Base-by-base conservation (phyloP, 2,329 filamentous ascomycete genomes). In the Fusarium nurragi region DNA sequence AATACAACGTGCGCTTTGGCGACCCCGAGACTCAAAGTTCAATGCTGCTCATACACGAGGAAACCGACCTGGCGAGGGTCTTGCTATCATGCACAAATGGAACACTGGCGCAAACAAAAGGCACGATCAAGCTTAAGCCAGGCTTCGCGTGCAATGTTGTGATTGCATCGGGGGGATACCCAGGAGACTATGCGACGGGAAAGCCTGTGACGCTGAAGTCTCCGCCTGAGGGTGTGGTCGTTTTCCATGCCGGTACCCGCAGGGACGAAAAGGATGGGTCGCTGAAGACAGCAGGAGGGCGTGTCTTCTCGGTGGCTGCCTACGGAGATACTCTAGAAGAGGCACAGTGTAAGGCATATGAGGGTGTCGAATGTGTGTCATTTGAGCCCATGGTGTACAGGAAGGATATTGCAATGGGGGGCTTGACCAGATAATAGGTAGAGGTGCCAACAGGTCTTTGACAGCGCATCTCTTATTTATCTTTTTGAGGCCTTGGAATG, bases 1-100 rank as follows among this genome's bases (percentile, higher is more conserved):
- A 97, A 77, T 97, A 97, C 80, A 97, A 97, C 71, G 92, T 94
- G 32, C 87, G 93, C 49, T 95, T 95, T 73, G 93, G 93, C 37
- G 93, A 97, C 71, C 93, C 93, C 2, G 93, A 97, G 77, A 93
- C 91, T 0, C 92, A 97, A 77, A 93, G 90, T 3, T 82, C 95
- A 21, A 81, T 97, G 14, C 87, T 91, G 4, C 81, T 97, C 18
- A 83, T 97, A 70, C 88, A 84, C 34, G 77, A 83, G 36, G 88
- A 94, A 59, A 91, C 89, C 12, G 93, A 97, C 77, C 83, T 97
- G 34, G 93, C 92, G 0, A 87, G 91, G 74, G 83, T 97, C 61
- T 92, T 97, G 88, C 81, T 92, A 26, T 92, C 93, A 41, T 96
- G 92, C 76, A 87, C 90, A 9, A 84, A 89, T 46, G 87, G 89